phyloP scores from a whole-genome alignment of 2,329 filamentous ascomycete genomes.

The Fusarium longipes region DNA sequence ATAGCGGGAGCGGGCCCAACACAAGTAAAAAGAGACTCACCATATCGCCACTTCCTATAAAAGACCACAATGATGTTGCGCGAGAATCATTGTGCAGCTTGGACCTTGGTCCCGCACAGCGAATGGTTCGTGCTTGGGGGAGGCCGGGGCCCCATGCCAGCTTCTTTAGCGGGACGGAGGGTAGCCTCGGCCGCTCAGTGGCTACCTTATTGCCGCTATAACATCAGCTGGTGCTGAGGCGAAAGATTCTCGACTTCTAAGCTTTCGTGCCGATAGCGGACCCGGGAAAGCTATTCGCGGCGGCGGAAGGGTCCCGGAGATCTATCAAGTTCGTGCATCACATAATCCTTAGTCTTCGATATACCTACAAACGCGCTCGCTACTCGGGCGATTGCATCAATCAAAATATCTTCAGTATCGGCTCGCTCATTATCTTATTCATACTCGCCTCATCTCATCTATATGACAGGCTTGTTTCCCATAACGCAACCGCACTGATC shows the following conservation, averaged over 20 bases:
- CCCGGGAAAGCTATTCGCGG: slow-evolving; percentile 10
- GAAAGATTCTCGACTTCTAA: neutral
- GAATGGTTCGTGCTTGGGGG: slow-evolving; percentile 17
- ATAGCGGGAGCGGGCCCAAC: slow-evolving; percentile 26
- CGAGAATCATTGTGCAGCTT: slow-evolving; percentile 34
- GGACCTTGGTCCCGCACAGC: slow-evolving; percentile 12
- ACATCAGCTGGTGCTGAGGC: slow-evolving; percentile 1
- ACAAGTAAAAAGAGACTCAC: slow-evolving; percentile 7
- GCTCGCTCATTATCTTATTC: neutral
- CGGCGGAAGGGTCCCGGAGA: slow-evolving; percentile 15
- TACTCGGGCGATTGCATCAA: neutral
- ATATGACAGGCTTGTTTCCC: slow-evolving; percentile 30
- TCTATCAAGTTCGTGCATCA: slow-evolving; percentile 12
- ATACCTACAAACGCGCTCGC: neutral
- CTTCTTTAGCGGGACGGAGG: slow-evolving; percentile 26
- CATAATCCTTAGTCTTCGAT: neutral
- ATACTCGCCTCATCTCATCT: neutral
- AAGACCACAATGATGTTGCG: slow-evolving; percentile 29
- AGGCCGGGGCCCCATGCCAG: slow-evolving; percentile 32
- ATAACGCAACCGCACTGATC: slow-evolving; percentile 33
- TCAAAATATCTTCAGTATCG: neutral
- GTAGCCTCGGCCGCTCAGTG: slow-evolving; percentile 18
- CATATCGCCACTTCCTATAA: slow-evolving; percentile 31
- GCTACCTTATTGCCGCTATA: slow-evolving; percentile 1
- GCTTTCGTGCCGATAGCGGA: slow-evolving; percentile 36